These are phyloP conservation scores for Pseudocercospora crystallina DNA, from an alignment of 2,329 filamentous ascomycete genomes.

Conservation along the genomic window DNA sequence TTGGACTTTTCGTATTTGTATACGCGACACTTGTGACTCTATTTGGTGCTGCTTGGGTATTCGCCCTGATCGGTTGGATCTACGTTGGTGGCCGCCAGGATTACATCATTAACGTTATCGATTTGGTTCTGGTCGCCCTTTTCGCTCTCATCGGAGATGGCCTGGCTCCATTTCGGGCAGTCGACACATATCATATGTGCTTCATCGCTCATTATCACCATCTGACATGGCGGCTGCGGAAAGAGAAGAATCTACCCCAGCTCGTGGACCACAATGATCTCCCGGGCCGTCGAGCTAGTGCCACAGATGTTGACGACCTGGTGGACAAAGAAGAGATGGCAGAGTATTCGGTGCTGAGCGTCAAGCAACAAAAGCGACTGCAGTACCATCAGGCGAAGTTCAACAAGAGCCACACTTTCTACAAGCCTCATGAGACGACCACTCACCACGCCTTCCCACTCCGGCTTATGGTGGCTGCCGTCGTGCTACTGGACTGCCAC, in stretches of 20 bases:
- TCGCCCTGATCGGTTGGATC: conserved; percentile 88
- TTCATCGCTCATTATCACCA: conserved; percentile 74
- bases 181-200: conserved; percentile 87
- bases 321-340: conserved; percentile 44
- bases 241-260: conserved; percentile 60
- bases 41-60: conserved; percentile 83
- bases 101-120: conserved; percentile 56
- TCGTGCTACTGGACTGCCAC: conserved; percentile 77
- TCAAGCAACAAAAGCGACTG: conserved; percentile 66
- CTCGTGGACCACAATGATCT: conserved; percentile 70
- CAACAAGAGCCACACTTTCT: conserved; percentile 80
- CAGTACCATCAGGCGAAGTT: conserved; percentile 78
- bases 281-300: conserved; percentile 43
- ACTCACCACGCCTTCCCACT: conserved; percentile 80
- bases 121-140: conserved; percentile 60
- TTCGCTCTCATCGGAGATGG: conserved; percentile 65
- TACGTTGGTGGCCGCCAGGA: conserved; percentile 72
- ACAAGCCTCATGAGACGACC: conserved; percentile 81
- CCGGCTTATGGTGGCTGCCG: conserved; percentile 70
- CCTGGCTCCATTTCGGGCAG: conserved; percentile 67
- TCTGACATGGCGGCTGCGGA: conserved; percentile 62
- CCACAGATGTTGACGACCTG: conserved; percentile 38
- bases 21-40: conserved; percentile 81
- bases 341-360: conserved; percentile 63
- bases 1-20: conserved; percentile 80